Evolutionary conservation across 1,139 yeast species (phyloP), one percentile per base, ranked within the genome.

Genomic region (Sporopachydermia cereana): DNA sequence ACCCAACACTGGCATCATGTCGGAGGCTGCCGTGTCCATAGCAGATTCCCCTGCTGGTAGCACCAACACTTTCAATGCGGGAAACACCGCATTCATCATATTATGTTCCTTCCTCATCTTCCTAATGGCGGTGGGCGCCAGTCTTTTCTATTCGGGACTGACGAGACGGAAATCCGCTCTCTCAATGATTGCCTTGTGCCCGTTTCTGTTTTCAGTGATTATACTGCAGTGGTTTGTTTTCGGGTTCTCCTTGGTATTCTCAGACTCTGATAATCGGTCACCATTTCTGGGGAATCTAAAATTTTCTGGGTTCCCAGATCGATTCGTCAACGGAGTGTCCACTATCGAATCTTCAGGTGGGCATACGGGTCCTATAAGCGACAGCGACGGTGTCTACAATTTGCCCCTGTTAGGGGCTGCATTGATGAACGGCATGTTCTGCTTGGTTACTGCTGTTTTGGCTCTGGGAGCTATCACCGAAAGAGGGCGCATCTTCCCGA

Each of bases 391-490:
- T 2, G 67, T 71, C 2, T 59, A 70, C 41, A 56, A 67, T 0
- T 53, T 49, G 2, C 55, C 54, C 12, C 51, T 51, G 41, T 52
- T 70, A 3, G 66, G 65, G 43, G 74, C 71, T 51, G 69, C 72
- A 44, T 46, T 76, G 9, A 74, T 74, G 55, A 72, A 70, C 49
- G 76, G 74, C 17, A 60, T 74, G 48, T 71, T 77, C 58, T 73
- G 76, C 41, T 56, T 71, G 2, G 68, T 75, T 2, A 71, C 81
- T 46, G 77, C 71, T 1, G 68, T 71, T 2, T 60, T 77, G 41
- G 69, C 80, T 5, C 71, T 77, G 47, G 82, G 82, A 0, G 74
- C 80, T 49, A 63, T 74, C 3, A 76, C 77, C 2, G 83, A 77
- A 52, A 63, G 84, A 46, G 84, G 81, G 1, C 54, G 81, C 43